phyloP scores from a whole-genome alignment of 805 yeast species.

The Nematodospora valgi region DNA sequence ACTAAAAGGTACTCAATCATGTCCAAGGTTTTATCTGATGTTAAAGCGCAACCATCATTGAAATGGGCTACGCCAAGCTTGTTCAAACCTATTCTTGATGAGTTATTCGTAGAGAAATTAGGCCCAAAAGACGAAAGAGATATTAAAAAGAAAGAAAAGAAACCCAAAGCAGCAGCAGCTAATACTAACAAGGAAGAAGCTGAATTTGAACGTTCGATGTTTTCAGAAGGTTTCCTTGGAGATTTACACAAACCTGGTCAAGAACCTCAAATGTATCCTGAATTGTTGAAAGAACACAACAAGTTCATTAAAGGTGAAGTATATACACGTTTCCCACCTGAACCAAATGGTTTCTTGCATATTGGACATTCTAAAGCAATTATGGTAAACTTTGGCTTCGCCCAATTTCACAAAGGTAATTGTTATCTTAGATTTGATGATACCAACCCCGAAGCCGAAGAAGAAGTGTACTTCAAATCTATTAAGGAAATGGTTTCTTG shows the following conservation, averaged over 20 bases:
- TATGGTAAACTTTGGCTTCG: conserved; percentile 97
- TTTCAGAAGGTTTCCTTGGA: conserved; percentile 92
- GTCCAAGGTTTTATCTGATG: conserved; percentile 72
- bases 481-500: conserved; percentile 83
- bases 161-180: conserved; percentile 17
- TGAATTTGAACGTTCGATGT: conserved; percentile 63
- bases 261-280: conserved; percentile 87
- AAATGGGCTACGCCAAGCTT: conserved; percentile 90
- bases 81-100: conserved; percentile 86
- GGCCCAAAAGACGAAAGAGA: conserved; percentile 99
- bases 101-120: conserved; percentile 60
- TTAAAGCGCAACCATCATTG: conserved; percentile 68
- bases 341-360: conserved; percentile 96
- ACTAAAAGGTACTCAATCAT: conserved; percentile 77
- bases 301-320: conserved; percentile 78
- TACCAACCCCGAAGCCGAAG: conserved; percentile 98
- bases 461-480: conserved; percentile 81
- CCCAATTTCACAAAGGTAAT: conserved; percentile 77
- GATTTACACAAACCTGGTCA: conserved; percentile 94
- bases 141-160: conserved; percentile 63
- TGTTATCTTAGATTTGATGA: conserved; percentile 95
- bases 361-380: conserved; percentile 98
- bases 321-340: conserved; percentile 96
- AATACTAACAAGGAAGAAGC: conserved; percentile 8
- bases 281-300: conserved; percentile 76